Base-by-base conservation (phyloP, 2,329 filamentous ascomycete species). In the Aureobasidium zeae region DNA sequence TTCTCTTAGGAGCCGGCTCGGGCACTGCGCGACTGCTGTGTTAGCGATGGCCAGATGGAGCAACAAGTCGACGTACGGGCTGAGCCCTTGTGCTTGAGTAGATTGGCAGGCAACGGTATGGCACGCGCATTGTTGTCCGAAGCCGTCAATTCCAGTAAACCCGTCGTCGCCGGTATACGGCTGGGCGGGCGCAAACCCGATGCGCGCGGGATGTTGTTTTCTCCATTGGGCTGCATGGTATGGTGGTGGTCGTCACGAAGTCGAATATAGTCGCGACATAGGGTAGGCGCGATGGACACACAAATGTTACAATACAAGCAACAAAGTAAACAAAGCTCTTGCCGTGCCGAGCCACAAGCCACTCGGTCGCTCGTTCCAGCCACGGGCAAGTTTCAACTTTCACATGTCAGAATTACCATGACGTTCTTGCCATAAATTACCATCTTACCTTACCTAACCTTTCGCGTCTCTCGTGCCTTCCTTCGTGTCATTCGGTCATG, bases 91-190 rank as follows among this genome's bases (percentile, higher is more conserved):
- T 73, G 68, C 52, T 76, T 76, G 45, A 61, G 55, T 12, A 62
- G 59, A 13, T 63, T 59, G 16, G 65, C 63, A 9, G 68, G 66
- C 37, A 62, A 60, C 19, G 54, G 59, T 2, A 44, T 47, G 25
- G 57, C 59, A 41, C 74, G 71, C 52, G 67, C 62, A 56, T 81
- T 81, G 51, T 68, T 69, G 29, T 64, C 66, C 10, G 72, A 65
- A 4, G 68, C 62, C 21, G 65, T 70, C 58, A 76, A 63, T 53
- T 77, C 74, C 47, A 57, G 58, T 29, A 77, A 64, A 33, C 60
- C 51, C 13, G 57, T 51, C 10, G 51, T 49, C 7, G 59, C 57
- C 17, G 53, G 52, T 20, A 60, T 55, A 22, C 55, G 57, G 44
- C 54, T 60, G 2, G 60, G 60, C 15, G 56, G 61, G 5, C 57